These are phyloP conservation scores for Phaeosphaeria sp. DNA, from an alignment of 2,329 filamentous ascomycete species.

Conservation along the genomic window DNA sequence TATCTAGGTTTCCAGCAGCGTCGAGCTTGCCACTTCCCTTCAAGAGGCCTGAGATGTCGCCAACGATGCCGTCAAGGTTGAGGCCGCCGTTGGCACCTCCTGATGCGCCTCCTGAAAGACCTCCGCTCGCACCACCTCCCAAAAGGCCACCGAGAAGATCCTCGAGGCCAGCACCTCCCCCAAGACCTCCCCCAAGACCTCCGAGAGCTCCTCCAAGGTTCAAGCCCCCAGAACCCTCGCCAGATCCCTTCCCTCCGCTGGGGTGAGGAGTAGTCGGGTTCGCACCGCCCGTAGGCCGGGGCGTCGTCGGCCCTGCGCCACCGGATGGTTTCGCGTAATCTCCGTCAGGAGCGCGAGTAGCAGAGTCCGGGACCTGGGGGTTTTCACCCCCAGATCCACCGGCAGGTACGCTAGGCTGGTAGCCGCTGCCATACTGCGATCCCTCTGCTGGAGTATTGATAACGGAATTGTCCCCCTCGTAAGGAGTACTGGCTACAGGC, in stretches of 20 bases:
- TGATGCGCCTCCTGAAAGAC: not conserved
- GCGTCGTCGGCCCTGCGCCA: not conserved
- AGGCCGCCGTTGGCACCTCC: not conserved
- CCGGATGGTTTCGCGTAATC: not conserved
- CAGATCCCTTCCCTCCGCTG: not conserved
- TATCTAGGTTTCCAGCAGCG: not conserved
- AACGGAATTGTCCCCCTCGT: not conserved
- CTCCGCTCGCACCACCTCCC: not conserved
- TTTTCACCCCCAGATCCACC: not conserved
- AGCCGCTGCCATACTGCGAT: not conserved
- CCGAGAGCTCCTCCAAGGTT: not conserved
- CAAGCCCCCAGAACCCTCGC: not conserved
- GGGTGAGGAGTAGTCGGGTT: not conserved
- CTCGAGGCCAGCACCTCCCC: not conserved
- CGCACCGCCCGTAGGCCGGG: not conserved
- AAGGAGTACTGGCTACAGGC: not conserved
- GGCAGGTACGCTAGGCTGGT: not conserved
- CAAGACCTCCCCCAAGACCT: not conserved
- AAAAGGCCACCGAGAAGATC: not conserved
- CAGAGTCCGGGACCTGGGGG: not conserved
- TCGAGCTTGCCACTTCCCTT: not conserved
- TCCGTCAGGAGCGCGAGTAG: not conserved
- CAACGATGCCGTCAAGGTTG: not conserved
- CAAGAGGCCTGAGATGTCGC: not conserved
- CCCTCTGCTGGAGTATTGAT: not conserved